Conservation (phyloP, 208 protist species). For the Leishmania tropica region DNA sequence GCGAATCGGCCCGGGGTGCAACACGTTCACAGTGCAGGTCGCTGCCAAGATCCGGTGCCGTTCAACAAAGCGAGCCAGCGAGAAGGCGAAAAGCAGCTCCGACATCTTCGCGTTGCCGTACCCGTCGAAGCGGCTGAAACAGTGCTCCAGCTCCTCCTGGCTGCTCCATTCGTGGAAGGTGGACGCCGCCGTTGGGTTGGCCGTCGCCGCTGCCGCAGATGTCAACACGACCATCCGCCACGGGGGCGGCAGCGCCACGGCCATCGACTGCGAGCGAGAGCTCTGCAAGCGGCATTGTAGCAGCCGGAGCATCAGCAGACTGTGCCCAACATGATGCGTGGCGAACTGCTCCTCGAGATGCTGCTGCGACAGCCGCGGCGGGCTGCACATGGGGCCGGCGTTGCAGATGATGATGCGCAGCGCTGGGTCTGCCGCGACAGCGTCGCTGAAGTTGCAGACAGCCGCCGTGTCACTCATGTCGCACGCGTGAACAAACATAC, state of each 20-base stretch:
- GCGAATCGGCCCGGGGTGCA: slow-evolving; percentile 60
- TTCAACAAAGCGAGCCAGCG: slow-evolving; percentile 51
- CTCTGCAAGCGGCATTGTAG: slow-evolving; percentile 32
- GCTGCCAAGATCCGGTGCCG: slow-evolving; percentile 40
- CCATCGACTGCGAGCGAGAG: slow-evolving; percentile 21
- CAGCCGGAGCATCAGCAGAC: slow-evolving; percentile 56
- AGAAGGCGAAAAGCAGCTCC: slow-evolving; percentile 67
- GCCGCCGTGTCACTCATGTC: slow-evolving; percentile 64
- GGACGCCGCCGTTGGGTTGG: slow-evolving; percentile 30
- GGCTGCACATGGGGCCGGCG: slow-evolving; percentile 45
- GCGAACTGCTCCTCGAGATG: slow-evolving; percentile 64
- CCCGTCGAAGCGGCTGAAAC: slow-evolving; percentile 42
- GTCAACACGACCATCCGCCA: slow-evolving; percentile 63
- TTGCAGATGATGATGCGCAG: slow-evolving; percentile 65
- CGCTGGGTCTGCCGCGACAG: slow-evolving; percentile 41
- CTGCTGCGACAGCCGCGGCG: slow-evolving; percentile 42
- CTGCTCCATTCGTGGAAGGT: slow-evolving; percentile 40
- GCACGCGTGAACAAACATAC: slow-evolving; percentile 54
- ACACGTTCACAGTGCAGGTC: slow-evolving; percentile 52
- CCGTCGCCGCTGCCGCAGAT: slow-evolving; percentile 43
- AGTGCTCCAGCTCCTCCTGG: slow-evolving; percentile 17
- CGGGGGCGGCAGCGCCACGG: slow-evolving; percentile 22
- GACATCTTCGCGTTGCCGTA: slow-evolving; percentile 72
- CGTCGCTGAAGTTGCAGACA: slow-evolving; percentile 44
- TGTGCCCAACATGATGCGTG: slow-evolving; percentile 63